Conservation (phyloP, 1,284 basidiomycete genomes). For the Ganoderma lingzhi region DNA sequence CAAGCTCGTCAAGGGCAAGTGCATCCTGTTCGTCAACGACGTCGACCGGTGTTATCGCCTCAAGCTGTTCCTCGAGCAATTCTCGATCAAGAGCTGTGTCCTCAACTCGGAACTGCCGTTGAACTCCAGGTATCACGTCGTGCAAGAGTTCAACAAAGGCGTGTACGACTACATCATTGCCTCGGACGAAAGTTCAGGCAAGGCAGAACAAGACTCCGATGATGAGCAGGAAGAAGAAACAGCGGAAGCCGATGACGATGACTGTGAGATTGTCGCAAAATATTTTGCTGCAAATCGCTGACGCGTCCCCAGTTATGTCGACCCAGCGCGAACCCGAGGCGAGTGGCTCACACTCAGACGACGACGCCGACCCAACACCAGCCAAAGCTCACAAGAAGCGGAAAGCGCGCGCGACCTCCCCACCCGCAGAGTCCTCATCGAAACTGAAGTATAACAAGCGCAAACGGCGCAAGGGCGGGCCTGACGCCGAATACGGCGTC, state of each 20-base stretch:
- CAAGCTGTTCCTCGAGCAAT: constrained; percentile 98
- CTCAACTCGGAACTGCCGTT: constrained; percentile 96
- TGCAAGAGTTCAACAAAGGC: constrained; percentile 99
- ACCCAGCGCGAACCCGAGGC: constrained; percentile 58
- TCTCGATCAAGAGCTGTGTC: constrained; percentile 96
- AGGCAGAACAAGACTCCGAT: constrained; percentile 60
- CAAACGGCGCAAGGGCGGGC: constrained; percentile 38
- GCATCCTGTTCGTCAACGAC: constrained; percentile 97
- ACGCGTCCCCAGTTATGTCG: constrained; percentile 51
- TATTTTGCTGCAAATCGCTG: not conserved
- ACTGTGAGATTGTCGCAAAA: constrained; percentile 46
- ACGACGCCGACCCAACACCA: constrained; percentile 19
- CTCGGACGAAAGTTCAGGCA: constrained; percentile 85
- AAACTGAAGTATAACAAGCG: constrained; percentile 44
- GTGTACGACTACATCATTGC: constrained; percentile 99
- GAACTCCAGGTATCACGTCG: constrained; percentile 96
- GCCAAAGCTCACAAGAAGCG: constrained; percentile 31
- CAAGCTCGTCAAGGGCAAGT: constrained; percentile 95
- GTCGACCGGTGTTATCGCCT: constrained; percentile 95
- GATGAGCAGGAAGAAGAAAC: constrained; percentile 48
- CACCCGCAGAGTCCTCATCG: constrained; percentile 24
- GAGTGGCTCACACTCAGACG: constrained; percentile 36
- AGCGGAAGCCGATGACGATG: constrained; percentile 41
- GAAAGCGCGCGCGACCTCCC: constrained; percentile 33
- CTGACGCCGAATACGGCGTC: constrained; percentile 90